Evolutionary conservation across 2,329 filamentous ascomycete genomes (phyloP).

Genomic region (Saccharata proteae): DNA sequence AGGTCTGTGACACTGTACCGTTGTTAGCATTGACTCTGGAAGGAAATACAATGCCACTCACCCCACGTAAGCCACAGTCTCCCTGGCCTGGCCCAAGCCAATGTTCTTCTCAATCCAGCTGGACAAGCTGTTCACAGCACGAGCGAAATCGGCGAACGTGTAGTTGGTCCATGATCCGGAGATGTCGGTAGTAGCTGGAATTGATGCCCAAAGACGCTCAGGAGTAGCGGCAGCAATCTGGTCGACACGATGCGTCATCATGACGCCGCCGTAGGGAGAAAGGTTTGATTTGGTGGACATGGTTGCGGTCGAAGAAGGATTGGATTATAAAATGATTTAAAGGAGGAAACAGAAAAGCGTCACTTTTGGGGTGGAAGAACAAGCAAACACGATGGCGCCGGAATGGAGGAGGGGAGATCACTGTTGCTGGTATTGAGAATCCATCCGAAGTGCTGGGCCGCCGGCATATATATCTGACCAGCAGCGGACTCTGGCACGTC

Average conservation of each 20-base stretch:
- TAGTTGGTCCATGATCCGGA: conserved; percentile 4
- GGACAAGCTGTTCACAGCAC: conserved; percentile 1
- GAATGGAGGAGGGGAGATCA: no score
- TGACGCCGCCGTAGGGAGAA: conserved; percentile 5
- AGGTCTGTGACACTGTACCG: conserved; percentile 6
- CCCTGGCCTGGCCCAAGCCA: conserved; percentile 2
- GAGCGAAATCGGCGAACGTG: conserved; percentile 6
- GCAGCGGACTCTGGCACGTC: no score
- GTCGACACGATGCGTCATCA: conserved; percentile 7
- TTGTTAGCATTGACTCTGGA: not conserved
- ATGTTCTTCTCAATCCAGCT: conserved; percentile 8
- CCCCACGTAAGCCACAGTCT: conserved; percentile 8
- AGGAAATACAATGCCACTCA: not conserved
- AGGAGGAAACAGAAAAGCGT: no score
- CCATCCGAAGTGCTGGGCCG: no score
- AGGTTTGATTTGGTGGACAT: conserved; percentile 1
- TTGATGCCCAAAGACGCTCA: conserved; percentile 3
- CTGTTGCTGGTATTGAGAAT: no score
- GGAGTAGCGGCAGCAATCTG: conserved; percentile 6
- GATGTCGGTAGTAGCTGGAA: conserved; percentile 3
- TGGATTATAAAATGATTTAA: no score
- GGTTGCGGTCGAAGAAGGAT: conserved; percentile 3
- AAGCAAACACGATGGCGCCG: no score
- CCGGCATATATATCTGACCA: no score
- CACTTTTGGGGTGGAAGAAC: no score